These are phyloP conservation scores for Shiraia sp. DNA, from an alignment of 2,329 filamentous ascomycete genomes.

Conservation along the genomic window DNA sequence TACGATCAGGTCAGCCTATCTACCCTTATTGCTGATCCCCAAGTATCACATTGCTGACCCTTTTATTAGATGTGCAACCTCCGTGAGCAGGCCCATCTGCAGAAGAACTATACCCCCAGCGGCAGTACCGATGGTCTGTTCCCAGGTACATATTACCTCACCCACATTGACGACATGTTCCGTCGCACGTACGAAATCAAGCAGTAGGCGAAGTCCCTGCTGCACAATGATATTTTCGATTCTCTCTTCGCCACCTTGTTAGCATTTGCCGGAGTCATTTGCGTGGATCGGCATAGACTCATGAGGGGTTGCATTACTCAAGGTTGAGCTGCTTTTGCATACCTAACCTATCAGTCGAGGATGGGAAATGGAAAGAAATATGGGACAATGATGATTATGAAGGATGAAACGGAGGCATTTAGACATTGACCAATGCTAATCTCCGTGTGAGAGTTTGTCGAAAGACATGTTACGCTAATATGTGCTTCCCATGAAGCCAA, in stretches of 20 bases:
- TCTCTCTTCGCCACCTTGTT: constrained; percentile 35
- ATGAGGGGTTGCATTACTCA: constrained; percentile 23
- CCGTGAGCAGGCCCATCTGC: constrained; percentile 54
- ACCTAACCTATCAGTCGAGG: not conserved
- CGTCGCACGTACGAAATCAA: constrained; percentile 55
- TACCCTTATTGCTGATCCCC: constrained; percentile 12
- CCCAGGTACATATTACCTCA: constrained; percentile 57
- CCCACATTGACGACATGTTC: constrained; percentile 56
- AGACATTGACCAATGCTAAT: constrained; percentile 13
- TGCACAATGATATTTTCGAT: constrained; percentile 19
- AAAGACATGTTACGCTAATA: constrained; percentile 15
- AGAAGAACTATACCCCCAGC: constrained; percentile 54
- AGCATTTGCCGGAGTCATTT: constrained; percentile 43
- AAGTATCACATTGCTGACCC: constrained; percentile 30
- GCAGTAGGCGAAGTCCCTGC: constrained; percentile 41
- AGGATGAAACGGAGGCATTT: constrained; percentile 12
- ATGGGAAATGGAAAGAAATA: not conserved
- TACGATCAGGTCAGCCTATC: constrained; percentile 51
- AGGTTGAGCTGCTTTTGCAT: constrained; percentile 22
- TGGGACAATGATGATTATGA: constrained; percentile 17
- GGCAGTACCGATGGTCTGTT: constrained; percentile 50
- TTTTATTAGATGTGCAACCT: constrained; percentile 54
- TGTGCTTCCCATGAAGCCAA: constrained; percentile 8
- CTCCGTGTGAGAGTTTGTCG: constrained; percentile 8
- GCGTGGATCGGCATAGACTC: constrained; percentile 33